Conservation (phyloP, 148 eudicot species). For the Amaranthus palmeri region DNA sequence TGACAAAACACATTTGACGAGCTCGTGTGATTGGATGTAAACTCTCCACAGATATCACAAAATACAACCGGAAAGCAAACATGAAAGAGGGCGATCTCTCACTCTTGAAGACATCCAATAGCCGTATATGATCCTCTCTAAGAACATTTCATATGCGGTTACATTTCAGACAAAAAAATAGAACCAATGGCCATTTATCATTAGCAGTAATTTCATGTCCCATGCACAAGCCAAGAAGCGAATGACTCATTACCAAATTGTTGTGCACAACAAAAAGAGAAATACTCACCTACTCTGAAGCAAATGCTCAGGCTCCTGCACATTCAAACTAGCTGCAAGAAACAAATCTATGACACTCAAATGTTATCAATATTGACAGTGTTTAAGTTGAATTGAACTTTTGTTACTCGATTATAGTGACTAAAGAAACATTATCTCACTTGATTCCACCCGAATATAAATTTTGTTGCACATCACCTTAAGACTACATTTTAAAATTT, state of each 20-base stretch:
- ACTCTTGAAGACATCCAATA: not conserved
- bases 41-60: not conserved
- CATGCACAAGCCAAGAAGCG: not conserved
- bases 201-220: too few relatives aligned
- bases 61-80: not conserved
- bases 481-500: too few relatives aligned
- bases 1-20: not conserved
- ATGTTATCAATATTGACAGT: not conserved
- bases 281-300: conserved; percentile 20
- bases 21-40: not conserved
- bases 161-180: not conserved
- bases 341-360: conserved; percentile 3
- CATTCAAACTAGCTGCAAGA: conserved; percentile 17
- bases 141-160: too few relatives aligned
- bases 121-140: not conserved
- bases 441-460: too few relatives aligned
- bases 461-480: too few relatives aligned
- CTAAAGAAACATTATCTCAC: too few relatives aligned
- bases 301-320: conserved; percentile 13
- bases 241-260: not conserved
- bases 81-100: not conserved
- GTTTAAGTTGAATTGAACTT: not conserved
- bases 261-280: not conserved
- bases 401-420: too few relatives aligned
- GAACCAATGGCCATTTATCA: not conserved